Conservation (phyloP, 345 rosid species). For the Adansonia digitata region DNA sequence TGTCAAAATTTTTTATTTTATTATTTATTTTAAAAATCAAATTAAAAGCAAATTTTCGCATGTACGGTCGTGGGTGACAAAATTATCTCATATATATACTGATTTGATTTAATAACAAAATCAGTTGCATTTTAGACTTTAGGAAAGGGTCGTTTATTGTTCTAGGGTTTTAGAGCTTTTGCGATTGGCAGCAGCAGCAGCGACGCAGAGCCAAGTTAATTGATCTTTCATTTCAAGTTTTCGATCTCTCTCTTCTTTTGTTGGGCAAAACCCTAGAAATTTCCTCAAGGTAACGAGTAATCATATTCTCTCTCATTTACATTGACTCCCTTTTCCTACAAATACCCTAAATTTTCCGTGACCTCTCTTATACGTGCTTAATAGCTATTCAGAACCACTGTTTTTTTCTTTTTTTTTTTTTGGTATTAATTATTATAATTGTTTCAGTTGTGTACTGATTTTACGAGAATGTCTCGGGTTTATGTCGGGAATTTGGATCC, state of each 20-base stretch:
- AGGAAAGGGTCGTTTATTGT: too few species aligned
- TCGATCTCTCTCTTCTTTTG: background rate
- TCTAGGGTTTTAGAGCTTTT: background rate
- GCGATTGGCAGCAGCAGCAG: background rate
- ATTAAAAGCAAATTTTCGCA: too few species aligned
- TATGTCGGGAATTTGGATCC: constrained; percentile 74
- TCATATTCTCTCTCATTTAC: background rate
- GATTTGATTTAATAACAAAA: too few species aligned
- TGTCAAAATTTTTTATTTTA: too few species aligned
- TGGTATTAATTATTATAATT: background rate
- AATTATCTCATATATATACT: too few species aligned
- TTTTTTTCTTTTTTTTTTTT: background rate
- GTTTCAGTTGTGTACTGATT: background rate
- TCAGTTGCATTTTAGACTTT: too few species aligned
- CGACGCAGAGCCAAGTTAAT: background rate
- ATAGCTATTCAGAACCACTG: background rate
- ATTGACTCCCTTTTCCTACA: too few species aligned
- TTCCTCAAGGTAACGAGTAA: background rate
- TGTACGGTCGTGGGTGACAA: too few species aligned
- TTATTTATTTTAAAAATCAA: too few species aligned
- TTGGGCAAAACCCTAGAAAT: background rate
- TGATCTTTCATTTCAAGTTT: background rate
- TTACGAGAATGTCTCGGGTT: constrained; percentile 58
- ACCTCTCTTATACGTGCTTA: background rate
- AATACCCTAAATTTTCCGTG: background rate